A percentile compares a stretch with the other conserved stretches of the same genome.
Evolutionary conservation across 2,329 filamentous ascomycete species (phyloP).

Genomic region (Corinectria fuckeliana): DNA sequence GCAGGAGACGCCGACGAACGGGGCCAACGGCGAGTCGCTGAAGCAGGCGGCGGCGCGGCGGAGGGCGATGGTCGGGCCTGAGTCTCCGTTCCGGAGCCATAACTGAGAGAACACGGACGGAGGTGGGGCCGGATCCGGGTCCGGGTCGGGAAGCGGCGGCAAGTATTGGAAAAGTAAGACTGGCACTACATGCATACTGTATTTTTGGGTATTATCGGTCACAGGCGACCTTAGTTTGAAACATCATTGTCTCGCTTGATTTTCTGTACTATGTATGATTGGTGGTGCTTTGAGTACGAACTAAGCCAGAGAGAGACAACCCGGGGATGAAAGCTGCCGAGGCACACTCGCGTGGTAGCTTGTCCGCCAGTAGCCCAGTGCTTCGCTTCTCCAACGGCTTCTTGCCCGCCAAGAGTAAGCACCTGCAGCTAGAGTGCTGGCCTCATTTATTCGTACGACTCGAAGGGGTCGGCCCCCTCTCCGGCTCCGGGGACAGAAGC

Average conservation of each 20-base stretch:
- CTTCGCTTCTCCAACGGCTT: background rate
- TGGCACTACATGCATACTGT: background rate
- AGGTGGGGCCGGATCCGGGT: conserved; percentile 3
- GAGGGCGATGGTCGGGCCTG: conserved; percentile 7
- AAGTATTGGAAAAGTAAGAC: background rate
- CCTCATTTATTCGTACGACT: background rate
- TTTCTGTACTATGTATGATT: background rate
- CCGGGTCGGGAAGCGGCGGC: background rate
- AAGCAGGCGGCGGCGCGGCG: conserved; percentile 19
- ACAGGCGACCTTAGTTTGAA: background rate
- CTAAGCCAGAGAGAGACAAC: background rate
- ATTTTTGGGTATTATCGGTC: background rate
- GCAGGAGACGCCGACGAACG: conserved; percentile 21
- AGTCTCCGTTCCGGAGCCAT: background rate
- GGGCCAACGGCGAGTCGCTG: conserved; percentile 20
- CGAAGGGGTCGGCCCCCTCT: background rate
- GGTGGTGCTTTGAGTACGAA: background rate
- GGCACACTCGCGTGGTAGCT: background rate
- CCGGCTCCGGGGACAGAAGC: background rate
- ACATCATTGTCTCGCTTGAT: background rate
- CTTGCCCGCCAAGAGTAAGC: background rate
- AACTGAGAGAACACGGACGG: background rate
- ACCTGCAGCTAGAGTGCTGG: background rate
- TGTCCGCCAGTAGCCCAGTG: background rate
- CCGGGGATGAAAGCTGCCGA: background rate